Conservation (phyloP, 1,284 basidiomycete species). For the Lentinula novae-zelandiae region DNA sequence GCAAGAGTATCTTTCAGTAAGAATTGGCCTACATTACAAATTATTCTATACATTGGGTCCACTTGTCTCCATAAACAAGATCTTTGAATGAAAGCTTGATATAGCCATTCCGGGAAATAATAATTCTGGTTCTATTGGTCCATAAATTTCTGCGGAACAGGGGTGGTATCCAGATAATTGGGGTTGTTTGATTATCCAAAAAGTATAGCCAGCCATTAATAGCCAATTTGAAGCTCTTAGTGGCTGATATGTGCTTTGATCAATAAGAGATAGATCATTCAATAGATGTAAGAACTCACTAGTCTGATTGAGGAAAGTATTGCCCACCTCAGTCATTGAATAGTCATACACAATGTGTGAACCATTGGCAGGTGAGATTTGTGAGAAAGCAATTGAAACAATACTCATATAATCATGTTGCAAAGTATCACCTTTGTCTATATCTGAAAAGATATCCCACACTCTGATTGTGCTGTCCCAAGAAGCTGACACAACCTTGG, state of each 20-base stretch:
- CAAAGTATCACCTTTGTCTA: not conserved
- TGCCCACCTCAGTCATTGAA: too few relatives aligned
- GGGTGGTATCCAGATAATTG: conserved; percentile 1
- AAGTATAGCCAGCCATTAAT: conserved; percentile 8
- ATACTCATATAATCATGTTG: not conserved
- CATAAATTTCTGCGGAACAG: not conserved
- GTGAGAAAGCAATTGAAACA: not conserved
- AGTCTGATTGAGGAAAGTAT: conserved; percentile 4
- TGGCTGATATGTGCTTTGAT: not conserved
- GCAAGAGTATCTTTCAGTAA: too few relatives aligned
- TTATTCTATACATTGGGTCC: not conserved
- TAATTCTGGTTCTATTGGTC: not conserved
- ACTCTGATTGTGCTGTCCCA: conserved; percentile 21
- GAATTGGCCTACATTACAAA: too few relatives aligned
- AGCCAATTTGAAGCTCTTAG: not conserved
- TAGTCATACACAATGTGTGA: too few relatives aligned
- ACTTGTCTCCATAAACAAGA: not conserved
- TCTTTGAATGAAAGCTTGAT: not conserved
- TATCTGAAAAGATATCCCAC: conserved; percentile 17
- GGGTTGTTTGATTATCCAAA: not conserved
- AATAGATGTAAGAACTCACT: not conserved
- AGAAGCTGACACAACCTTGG: conserved; percentile 16
- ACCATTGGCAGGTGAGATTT: not conserved
- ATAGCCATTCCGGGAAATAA: not conserved
- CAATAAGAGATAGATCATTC: not conserved